Evolutionary conservation across 2,329 filamentous ascomycete species (phyloP).

Genomic region (Juglanconis sp.): DNA sequence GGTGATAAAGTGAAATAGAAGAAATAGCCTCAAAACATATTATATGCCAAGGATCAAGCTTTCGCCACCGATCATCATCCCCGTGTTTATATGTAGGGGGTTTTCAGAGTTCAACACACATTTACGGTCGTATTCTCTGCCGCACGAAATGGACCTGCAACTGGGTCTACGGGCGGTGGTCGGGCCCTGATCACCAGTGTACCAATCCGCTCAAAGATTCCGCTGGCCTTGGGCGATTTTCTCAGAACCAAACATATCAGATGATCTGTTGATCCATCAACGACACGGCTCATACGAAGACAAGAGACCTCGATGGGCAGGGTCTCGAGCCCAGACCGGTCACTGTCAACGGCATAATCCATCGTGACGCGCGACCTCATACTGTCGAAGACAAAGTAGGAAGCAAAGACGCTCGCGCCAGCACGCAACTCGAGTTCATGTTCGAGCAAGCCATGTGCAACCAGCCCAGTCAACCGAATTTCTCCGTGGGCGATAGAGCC

Average conservation of each 20-base stretch:
- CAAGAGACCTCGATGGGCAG: background rate
- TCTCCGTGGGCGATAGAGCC: background rate
- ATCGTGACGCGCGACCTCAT: background rate
- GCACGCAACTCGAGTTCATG: too few species aligned
- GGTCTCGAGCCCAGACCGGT: background rate
- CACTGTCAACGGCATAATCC: background rate
- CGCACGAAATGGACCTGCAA: background rate
- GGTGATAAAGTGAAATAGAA: too few species aligned
- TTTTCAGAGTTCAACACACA: too few species aligned
- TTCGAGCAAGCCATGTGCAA: background rate
- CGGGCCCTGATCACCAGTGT: background rate
- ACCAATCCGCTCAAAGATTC: background rate
- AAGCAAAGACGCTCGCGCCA: background rate
- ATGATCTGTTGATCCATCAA: background rate
- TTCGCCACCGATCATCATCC: too few species aligned
- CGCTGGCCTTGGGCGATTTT: background rate
- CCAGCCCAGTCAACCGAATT: background rate
- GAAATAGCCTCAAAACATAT: too few species aligned
- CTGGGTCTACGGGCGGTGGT: background rate
- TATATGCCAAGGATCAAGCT: too few species aligned
- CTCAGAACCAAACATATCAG: background rate
- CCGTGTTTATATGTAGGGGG: too few species aligned
- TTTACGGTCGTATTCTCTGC: background rate
- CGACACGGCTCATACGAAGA: background rate
- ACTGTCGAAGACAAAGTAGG: background rate